A percentile compares a stretch with the other conserved stretches of the same genome.
These are phyloP conservation scores for Fusarium sp. DNA, from an alignment of 2,329 filamentous ascomycete genomes.

Conservation along the genomic window DNA sequence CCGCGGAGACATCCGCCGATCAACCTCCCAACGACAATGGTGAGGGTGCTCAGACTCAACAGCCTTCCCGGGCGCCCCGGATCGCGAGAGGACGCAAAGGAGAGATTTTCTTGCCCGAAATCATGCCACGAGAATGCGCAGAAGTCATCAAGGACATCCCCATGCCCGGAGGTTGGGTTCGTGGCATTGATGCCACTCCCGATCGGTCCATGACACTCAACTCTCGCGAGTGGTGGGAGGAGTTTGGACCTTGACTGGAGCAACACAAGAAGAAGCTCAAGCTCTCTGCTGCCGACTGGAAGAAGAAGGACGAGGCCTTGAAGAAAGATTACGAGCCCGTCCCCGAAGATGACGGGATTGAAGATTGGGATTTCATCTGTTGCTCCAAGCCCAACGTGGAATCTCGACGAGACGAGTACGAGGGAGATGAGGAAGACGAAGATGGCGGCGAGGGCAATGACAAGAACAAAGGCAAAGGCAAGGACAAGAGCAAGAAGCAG, in stretches of 20 bases:
- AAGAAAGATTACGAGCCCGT: conserved; percentile 8
- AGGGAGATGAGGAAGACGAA: neutral
- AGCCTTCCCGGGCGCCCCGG: neutral
- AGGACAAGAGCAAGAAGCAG: neutral
- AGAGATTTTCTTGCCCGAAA: conserved; percentile 25
- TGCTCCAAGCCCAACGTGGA: neutral
- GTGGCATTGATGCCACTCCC: conserved; percentile 30
- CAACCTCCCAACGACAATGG: neutral
- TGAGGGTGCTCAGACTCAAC: neutral
- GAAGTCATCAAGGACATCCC: conserved; percentile 15
- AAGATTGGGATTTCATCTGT: conserved; percentile 41
- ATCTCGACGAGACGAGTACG: neutral
- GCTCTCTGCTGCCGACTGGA: conserved; percentile 30
- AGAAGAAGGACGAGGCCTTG: conserved; percentile 33
- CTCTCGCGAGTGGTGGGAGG: conserved; percentile 37
- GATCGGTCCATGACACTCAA: conserved; percentile 26
- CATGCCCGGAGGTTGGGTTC: conserved; percentile 25
- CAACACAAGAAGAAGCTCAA: conserved; percentile 30
- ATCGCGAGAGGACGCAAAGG: conserved; percentile 25
- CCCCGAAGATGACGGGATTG: conserved; percentile 25
- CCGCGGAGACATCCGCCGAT: neutral
- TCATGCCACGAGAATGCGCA: conserved; percentile 27
- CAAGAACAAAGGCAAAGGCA: neutral
- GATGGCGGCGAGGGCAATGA: neutral
- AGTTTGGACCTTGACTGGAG: conserved; percentile 31